A percentile compares a stretch with the other conserved stretches of the same genome.
phyloP scores from a whole-genome alignment of 495 filamentous ascomycete genomes.

The Cryomyces minteri region DNA sequence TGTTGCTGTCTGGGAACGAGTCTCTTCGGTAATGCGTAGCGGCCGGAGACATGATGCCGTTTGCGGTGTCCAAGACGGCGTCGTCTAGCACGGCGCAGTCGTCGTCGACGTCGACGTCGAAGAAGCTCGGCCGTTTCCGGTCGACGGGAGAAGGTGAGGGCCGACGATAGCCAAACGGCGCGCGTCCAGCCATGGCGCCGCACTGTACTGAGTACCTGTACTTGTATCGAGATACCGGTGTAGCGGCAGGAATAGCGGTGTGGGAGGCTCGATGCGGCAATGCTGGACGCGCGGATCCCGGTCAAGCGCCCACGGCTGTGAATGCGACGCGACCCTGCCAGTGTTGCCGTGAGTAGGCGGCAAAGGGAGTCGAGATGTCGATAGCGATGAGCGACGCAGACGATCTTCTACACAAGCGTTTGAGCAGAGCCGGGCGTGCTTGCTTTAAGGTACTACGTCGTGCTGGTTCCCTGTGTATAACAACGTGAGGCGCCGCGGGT shows the following conservation, averaged over 20 bases:
- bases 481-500: no score
- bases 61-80: conserved; percentile 9
- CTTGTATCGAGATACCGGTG: conserved; percentile 16
- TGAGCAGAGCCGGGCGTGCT: no score
- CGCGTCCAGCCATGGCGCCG: conserved; percentile 7
- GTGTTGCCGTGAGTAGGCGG: no score
- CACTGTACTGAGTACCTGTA: conserved; percentile 1
- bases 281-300: no score
- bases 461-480: no score
- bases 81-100: conserved; percentile 17
- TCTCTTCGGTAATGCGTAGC: conserved; percentile 9
- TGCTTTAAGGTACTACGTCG: no score
- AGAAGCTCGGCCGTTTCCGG: conserved; percentile 12
- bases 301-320: no score
- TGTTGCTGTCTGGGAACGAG: conserved; percentile 9
- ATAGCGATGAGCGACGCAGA: no score
- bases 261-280: conserved; percentile 16
- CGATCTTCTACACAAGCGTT: no score
- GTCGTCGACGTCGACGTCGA: conserved; percentile 8
- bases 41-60: conserved; percentile 18
- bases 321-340: no score
- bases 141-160: conserved; percentile 12
- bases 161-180: conserved; percentile 12
- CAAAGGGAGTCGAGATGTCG: no score
- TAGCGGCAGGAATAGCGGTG: conserved; percentile 16